Evolutionary conservation across 1,284 basidiomycete species (phyloP), one percentile per base, ranked within the genome.

Genomic region (Cutaneotrichosporon sp.): DNA sequence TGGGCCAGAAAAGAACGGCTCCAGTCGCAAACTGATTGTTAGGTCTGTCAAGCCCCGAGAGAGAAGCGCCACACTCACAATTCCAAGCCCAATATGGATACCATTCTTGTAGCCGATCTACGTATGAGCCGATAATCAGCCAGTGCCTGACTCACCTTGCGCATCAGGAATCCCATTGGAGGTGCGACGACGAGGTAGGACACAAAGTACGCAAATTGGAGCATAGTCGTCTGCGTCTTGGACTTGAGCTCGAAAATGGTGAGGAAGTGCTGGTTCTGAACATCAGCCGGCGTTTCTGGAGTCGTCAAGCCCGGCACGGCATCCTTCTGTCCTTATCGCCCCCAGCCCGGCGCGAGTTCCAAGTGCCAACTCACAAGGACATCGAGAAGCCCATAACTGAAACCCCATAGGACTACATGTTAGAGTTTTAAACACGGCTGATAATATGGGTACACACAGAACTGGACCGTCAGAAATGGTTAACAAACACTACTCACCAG

Each of bases 151-250:
- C n/a, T n/a, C n/a, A n/a, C 60, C 24, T 50, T 54, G 12, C 64
- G 55, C 66, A 70, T 70, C 46, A 67, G 60, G 4, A 66, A 32
- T 17, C 65, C 64, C 62, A 66, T 66, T 4, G 63, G 63, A 20
- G 66, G 66, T 3, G 63, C 57, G 11, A 62, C 62, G 22, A 65
- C 38, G 2, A 68, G 52, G 34, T 58, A 58, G 9, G 63, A 50
- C 22, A 63, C 49, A 35, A 66, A 67, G 49, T 67, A 66, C 27
- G 68, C 64, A 34, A 67, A 69, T 46, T 68, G 68, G 7, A 70
- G 56, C n/a, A 67, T 51, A 3, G 68, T 67, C 16, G 61, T 58
- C 42, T 68, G 55, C 1, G 54, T 51, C 45, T 62, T 56, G 25
- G 46, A 56, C 26, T 41, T 41, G 17, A 66, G 46, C 16, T 54